A percentile compares a stretch with the other conserved stretches of the same genome.
Conservation (phyloP, 2,329 filamentous ascomycete genomes). For the Fusarium oxysporum region DNA sequence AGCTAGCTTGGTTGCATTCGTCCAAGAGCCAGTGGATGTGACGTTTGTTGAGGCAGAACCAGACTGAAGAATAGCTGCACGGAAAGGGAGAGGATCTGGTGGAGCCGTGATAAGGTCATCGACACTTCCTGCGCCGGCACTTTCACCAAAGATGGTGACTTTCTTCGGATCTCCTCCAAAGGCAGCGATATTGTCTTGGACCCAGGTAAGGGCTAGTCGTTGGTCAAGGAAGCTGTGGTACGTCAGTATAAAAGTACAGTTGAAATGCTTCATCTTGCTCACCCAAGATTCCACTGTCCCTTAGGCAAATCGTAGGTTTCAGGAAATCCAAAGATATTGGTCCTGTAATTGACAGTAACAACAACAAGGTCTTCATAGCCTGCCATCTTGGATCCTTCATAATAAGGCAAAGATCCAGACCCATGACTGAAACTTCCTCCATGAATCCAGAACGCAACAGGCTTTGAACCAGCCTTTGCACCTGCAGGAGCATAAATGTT, state of each 20-base stretch:
- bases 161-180: constrained; percentile 61
- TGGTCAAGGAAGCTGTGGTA: constrained; percentile 48
- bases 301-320: constrained; percentile 41
- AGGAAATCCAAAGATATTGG: constrained; percentile 57
- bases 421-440: constrained; percentile 56
- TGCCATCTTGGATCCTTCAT: constrained; percentile 56
- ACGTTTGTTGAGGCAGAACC: constrained; percentile 22
- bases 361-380: constrained; percentile 58
- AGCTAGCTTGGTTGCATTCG: constrained; percentile 2
- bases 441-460: constrained; percentile 59
- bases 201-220: constrained; percentile 61
- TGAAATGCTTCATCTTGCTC: background rate
- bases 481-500: constrained; percentile 48
- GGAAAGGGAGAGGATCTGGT: constrained; percentile 45
- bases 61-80: constrained; percentile 46
- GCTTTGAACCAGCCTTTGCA: constrained; percentile 46
- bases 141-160: constrained; percentile 65
- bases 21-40: constrained; percentile 27
- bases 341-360: constrained; percentile 60
- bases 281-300: constrained; percentile 41
- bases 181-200: constrained; percentile 60
- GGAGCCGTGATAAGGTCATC: constrained; percentile 44
- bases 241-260: rapidly evolving
- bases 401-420: constrained; percentile 50
- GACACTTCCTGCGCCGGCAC: constrained; percentile 68